Percentiles rank a stretch among this genome's conserved stretches.
Evolutionary conservation across 306 rosid species (phyloP).

Genomic region (apple (Malus domestica)): ASM211411v1 NC_041802.1:18259001-18259500

Average conservation of each 20-base stretch:
- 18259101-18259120: background rate
- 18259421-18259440: conserved; percentile 89
- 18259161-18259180: background rate
- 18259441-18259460: conserved; percentile 78
- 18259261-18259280: conserved; percentile 79
- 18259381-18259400: conserved; percentile 67
- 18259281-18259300: conserved; percentile 93
- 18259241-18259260: conserved; percentile 73
- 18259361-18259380: conserved; percentile 78
- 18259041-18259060: background rate
- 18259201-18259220: conserved; percentile 77
- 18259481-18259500: conserved; percentile 82
- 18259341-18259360: conserved; percentile 86
- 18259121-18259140: background rate
- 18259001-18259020: background rate
- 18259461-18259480: conserved; percentile 77
- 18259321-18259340: conserved; percentile 86
- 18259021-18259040: background rate
- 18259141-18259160: background rate
- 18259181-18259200: conserved; percentile 29
- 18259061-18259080: background rate
- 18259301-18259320: conserved; percentile 77
- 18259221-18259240: conserved; percentile 73
- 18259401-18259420: conserved; percentile 64
- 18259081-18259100: background rate